Evolutionary conservation across 2,329 filamentous ascomycete species (phyloP), one percentile per base, ranked within the genome.

Genomic region (Nigrograna mackinnonii): DNA sequence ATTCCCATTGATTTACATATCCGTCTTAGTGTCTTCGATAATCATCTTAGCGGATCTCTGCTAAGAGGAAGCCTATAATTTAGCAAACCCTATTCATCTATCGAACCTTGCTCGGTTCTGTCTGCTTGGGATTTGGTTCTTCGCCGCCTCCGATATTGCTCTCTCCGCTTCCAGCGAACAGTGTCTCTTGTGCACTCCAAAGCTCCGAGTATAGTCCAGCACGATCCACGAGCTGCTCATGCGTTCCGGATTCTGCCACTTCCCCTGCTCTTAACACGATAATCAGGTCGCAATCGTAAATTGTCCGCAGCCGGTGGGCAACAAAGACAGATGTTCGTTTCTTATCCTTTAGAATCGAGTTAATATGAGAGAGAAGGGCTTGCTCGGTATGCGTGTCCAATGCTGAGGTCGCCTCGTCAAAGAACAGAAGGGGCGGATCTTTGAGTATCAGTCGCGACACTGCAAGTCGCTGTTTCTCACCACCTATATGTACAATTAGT

Each of bases 381-480:
- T 95, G 89, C 71, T 96, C 92, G 0, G 92, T 96, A 61, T 96
- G 89, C 1, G 92, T 96, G 64, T 96, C 91, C 22, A 96, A 76
- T 1, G 92, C 91, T 35, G 87, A 92, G 1, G 91, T 96, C 57
- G 91, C 92, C 75, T 96, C 91, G 54, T 96, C 91, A 57, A 96
- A 96, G 79, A 96, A 96, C 1, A 96, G 74, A 20, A 96, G 71
- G 2, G 90, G 89, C 3, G 91, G 90, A 53, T 96, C 89, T 67
- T 96, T 96, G 44, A 96, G 77, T 2, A 96, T 79, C 28, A 96
- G 67, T 32, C 91, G 78, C 19, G 88, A 89, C 18, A 96, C 83
- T 0, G 92, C 92, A 9, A 96, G 74, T 3, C 91, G 83, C 70
- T 96, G 91, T 70, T 96, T 96, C 73, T 96, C 92, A 22, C 91